phyloP scores from a whole-genome alignment of 139 green algal genomes.

The Penium margaritaceum region DNA sequence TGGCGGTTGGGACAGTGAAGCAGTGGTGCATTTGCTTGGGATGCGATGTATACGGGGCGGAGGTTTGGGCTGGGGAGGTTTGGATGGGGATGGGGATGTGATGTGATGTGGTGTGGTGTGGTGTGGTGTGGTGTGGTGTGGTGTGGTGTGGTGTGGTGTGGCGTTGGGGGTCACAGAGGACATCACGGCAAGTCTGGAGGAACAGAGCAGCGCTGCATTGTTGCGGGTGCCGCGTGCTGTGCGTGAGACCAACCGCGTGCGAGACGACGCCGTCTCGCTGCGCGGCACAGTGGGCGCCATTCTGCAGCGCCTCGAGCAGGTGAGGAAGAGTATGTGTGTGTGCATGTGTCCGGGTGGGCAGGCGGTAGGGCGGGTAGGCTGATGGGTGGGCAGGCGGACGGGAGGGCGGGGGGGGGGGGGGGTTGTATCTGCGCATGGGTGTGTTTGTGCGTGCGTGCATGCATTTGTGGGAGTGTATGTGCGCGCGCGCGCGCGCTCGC shows the following conservation, averaged over 20 bases:
- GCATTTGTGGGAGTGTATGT: too few relatives aligned
- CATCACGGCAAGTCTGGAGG: constrained; percentile 58
- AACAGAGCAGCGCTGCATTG: constrained; percentile 59
- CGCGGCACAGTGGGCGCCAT: constrained; percentile 44
- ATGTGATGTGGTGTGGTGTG: background rate
- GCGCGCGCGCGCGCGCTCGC: too few relatives aligned
- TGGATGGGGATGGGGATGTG: too few relatives aligned
- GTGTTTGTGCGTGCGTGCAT: too few relatives aligned
- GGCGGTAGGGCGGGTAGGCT: too few relatives aligned
- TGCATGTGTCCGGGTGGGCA: too few relatives aligned
- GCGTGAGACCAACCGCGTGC: constrained; percentile 65
- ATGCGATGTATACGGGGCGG: background rate
- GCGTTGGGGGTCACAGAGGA: constrained; percentile 60
- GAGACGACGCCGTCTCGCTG: constrained; percentile 54
- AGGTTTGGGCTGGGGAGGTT: background rate
- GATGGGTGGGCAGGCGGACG: too few relatives aligned
- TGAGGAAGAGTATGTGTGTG: too few relatives aligned
- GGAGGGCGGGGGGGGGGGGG: too few relatives aligned
- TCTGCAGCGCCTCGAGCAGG: constrained; percentile 34
- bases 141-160: background rate
- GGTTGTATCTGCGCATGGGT: too few relatives aligned
- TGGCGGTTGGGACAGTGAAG: background rate
- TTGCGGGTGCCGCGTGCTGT: constrained; percentile 72
- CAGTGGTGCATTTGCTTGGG: background rate
- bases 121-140: background rate